phyloP scores from a whole-genome alignment of 495 filamentous ascomycete genomes.

The Sabuloglossum arenarium region DNA sequence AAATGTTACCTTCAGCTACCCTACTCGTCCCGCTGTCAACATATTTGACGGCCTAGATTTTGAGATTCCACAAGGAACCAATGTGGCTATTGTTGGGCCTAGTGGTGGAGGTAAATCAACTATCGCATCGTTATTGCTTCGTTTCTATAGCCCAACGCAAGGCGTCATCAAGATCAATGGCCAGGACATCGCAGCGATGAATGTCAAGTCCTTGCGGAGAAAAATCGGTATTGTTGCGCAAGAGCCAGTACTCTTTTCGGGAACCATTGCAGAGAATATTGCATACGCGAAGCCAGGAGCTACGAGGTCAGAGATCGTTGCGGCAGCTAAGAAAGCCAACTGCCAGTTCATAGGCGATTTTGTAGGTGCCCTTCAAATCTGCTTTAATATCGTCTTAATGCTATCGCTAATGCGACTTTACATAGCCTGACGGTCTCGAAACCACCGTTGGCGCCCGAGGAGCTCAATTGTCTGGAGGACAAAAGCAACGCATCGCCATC shows the following conservation, averaged over 20 bases:
- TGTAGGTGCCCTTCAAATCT: conserved; percentile 21
- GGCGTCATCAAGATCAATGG: conserved; percentile 74
- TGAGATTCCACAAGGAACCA: conserved; percentile 74
- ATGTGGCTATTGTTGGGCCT: conserved; percentile 90
- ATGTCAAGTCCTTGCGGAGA: conserved; percentile 81
- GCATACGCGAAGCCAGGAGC: conserved; percentile 75
- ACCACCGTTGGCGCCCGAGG: conserved; percentile 84
- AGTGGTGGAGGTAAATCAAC: conserved; percentile 92
- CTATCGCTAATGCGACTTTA: background rate
- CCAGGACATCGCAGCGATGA: conserved; percentile 65
- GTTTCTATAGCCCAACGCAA: conserved; percentile 69
- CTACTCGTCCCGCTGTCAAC: conserved; percentile 67
- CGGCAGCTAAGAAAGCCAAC: conserved; percentile 83
- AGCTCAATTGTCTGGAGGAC: conserved; percentile 83
- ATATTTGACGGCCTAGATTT: conserved; percentile 86
- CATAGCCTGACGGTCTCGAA: conserved; percentile 70
- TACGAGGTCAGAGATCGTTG: conserved; percentile 57
- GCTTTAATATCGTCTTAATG: background rate
- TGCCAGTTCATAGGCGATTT: conserved; percentile 94
- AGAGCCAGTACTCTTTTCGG: conserved; percentile 90
- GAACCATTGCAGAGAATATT: conserved; percentile 91
- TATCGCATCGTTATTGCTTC: conserved; percentile 65
- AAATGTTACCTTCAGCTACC: conserved; percentile 72
- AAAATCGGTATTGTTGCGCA: conserved; percentile 91
- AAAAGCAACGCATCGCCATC: conserved; percentile 96